Evolutionary conservation across 441 rosid genomes (phyloP).

Genomic region (Euphorbia celastroides): DNA sequence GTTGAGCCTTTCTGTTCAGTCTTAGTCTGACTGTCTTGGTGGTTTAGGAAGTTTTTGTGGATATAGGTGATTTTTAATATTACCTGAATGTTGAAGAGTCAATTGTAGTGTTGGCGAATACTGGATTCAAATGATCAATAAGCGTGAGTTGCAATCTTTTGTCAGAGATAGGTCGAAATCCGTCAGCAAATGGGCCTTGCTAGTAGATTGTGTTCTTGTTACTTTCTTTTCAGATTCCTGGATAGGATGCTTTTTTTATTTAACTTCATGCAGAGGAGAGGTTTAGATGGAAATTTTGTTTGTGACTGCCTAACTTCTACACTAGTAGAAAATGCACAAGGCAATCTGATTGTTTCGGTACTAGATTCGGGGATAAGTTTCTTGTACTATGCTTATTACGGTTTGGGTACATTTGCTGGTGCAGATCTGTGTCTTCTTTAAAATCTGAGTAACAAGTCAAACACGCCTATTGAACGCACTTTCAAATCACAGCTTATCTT

Average conservation of each 20-base stretch:
- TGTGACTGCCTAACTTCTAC: not conserved
- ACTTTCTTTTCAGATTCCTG: not conserved
- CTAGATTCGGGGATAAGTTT: not conserved
- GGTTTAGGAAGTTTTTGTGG: constrained; percentile 7
- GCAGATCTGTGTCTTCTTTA: not conserved
- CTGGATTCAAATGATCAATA: not conserved
- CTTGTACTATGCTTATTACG: not conserved
- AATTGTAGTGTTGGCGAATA: not conserved
- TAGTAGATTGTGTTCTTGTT: not conserved
- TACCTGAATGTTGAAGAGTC: not conserved
- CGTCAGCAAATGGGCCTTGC: not conserved
- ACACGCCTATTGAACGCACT: not conserved
- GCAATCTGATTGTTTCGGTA: not conserved
- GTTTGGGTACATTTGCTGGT: not conserved
- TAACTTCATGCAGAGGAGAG: too few relatives aligned
- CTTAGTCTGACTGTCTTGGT: not conserved
- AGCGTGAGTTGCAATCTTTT: not conserved
- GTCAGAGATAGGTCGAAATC: not conserved
- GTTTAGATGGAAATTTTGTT: not conserved
- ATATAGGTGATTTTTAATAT: not conserved
- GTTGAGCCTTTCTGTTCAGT: not conserved
- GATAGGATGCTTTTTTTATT: not conserved
- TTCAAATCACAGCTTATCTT: not conserved
- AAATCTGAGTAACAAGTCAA: not conserved
- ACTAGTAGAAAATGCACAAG: not conserved